A percentile compares a stretch with the other conserved stretches of the same genome.
phyloP scores from a whole-genome alignment of 495 filamentous ascomycete species.

The Aspergillus conjunctus region DNA sequence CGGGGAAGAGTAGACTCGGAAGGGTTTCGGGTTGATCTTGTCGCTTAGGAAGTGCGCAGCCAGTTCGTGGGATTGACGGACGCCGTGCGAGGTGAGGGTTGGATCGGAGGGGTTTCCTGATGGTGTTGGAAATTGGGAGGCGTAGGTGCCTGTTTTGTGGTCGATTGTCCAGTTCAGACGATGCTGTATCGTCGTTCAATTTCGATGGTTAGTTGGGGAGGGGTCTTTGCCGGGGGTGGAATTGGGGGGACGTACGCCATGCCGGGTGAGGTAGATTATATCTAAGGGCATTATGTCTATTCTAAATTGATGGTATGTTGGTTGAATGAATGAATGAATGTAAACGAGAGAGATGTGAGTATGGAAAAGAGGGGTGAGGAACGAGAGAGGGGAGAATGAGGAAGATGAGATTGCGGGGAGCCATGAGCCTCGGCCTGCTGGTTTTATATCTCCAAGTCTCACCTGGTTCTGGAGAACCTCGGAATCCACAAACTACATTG shows the following conservation, averaged over 20 bases:
- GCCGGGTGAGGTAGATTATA: slow-evolving; percentile 81
- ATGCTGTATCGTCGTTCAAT: slow-evolving; percentile 57
- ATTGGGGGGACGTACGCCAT: slow-evolving; percentile 66
- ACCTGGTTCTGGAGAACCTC: not conserved
- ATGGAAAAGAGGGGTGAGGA: not conserved
- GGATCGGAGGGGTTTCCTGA: slow-evolving; percentile 86
- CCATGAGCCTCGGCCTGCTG: slow-evolving; percentile 5
- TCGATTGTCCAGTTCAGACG: slow-evolving; percentile 88
- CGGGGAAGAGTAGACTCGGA: slow-evolving; percentile 74
- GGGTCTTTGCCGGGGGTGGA: not conserved
- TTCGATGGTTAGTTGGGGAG: slow-evolving; percentile 21
- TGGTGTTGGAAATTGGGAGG: slow-evolving; percentile 66
- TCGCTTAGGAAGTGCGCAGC: slow-evolving; percentile 61
- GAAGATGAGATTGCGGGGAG: not conserved
- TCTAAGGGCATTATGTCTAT: slow-evolving; percentile 56
- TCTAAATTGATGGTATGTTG: not conserved
- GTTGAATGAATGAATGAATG: not conserved
- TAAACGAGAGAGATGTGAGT: not conserved
- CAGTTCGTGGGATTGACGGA: slow-evolving; percentile 80
- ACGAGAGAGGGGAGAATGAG: slow-evolving; percentile 4
- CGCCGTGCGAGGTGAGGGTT: slow-evolving; percentile 82
- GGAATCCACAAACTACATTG: not conserved
- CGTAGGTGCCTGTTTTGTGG: slow-evolving; percentile 72
- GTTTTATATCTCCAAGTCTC: not conserved
- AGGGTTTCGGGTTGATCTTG: slow-evolving; percentile 65